phyloP scores from a whole-genome alignment of 345 rosid genomes.

The Anacardium occidentale region DNA sequence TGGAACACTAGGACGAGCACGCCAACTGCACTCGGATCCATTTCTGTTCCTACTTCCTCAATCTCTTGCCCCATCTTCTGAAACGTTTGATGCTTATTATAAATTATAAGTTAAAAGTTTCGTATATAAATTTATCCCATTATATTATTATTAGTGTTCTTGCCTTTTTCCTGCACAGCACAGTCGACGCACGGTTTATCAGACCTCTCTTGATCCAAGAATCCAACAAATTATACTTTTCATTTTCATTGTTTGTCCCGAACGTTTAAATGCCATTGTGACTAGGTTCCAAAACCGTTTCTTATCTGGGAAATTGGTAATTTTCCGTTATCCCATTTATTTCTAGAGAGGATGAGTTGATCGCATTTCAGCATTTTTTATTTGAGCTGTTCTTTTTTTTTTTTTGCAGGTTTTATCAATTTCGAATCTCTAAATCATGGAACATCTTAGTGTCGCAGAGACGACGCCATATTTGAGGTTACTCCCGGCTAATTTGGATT shows the following conservation, averaged over 20 bases:
- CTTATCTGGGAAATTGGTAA: neutral
- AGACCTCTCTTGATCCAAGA: conserved; percentile 8
- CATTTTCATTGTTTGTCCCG: neutral
- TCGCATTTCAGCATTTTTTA: neutral
- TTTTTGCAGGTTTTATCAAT: conserved; percentile 9
- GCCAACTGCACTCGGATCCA: too few species aligned
- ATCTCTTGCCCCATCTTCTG: too few species aligned
- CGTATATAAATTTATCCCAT: too few species aligned
- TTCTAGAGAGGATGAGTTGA: neutral
- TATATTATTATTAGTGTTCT: neutral
- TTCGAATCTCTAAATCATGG: conserved; percentile 30
- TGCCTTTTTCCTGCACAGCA: neutral
- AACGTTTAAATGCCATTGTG: neutral
- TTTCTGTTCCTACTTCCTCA: too few species aligned
- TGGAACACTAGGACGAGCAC: too few species aligned
- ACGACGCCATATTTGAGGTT: conserved; percentile 35
- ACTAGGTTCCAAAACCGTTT: neutral
- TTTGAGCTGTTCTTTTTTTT: neutral
- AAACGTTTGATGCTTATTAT: too few species aligned
- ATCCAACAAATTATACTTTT: neutral
- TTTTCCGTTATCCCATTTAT: too few species aligned
- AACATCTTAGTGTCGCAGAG: conserved; percentile 29
- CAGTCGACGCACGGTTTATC: neutral
- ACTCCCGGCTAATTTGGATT: neutral
- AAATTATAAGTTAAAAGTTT: too few species aligned